These are phyloP conservation scores for Starmerella sp. DNA, from an alignment of 805 yeast genomes.

Conservation along the genomic window DNA sequence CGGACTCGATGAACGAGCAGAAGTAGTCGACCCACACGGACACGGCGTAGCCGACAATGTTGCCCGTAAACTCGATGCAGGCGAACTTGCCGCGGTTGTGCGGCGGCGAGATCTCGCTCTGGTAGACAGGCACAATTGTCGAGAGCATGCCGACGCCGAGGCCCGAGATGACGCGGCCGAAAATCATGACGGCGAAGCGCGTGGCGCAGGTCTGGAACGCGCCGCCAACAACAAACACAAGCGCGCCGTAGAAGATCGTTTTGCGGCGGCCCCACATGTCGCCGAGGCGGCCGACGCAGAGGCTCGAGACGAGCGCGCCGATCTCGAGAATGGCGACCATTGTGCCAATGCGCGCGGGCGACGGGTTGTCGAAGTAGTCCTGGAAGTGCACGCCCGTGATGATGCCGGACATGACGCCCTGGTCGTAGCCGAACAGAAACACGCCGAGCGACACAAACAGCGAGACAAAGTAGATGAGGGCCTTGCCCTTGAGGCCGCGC, in stretches of 20 bases:
- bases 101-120: constrained; percentile 79
- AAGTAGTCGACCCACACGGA: constrained; percentile 83
- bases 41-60: constrained; percentile 65
- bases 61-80: constrained; percentile 80
- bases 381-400: constrained; percentile 63
- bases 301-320: constrained; percentile 73
- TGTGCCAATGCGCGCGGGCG: constrained; percentile 65
- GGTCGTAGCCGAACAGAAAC: constrained; percentile 68
- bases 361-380: constrained; percentile 59
- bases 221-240: constrained; percentile 71
- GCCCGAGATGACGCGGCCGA: constrained; percentile 71
- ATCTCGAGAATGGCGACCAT: constrained; percentile 81
- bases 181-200: constrained; percentile 45
- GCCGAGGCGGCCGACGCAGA: constrained; percentile 65
- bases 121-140: constrained; percentile 78
- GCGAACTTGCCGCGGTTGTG: constrained; percentile 77
- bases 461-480: constrained; percentile 33
- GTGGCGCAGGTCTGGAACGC: constrained; percentile 52
- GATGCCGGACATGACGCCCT: constrained; percentile 85
- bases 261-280: constrained; percentile 70
- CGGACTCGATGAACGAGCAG: constrained; percentile 51
- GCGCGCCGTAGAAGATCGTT: constrained; percentile 70
- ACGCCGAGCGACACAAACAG: constrained; percentile 39
- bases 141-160: constrained; percentile 79
- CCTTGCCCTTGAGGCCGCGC: constrained; percentile 27